Percentiles rank a stretch among this genome's conserved stretches.
Evolutionary conservation across 2,329 filamentous ascomycete species (phyloP).

Genomic region (Verticillium zaregamsianum): DNA sequence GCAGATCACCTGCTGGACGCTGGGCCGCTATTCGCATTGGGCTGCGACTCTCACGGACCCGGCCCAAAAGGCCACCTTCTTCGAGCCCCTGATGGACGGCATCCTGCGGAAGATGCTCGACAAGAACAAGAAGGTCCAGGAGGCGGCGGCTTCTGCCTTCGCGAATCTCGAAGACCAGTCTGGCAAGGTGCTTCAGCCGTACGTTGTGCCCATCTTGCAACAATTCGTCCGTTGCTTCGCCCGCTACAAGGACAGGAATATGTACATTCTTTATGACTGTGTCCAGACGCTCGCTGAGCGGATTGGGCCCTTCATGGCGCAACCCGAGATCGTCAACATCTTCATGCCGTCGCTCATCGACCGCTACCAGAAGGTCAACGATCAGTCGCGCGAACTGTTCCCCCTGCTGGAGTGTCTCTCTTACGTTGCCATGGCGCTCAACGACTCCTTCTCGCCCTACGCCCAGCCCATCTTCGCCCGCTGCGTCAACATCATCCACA

Average conservation of each 20-base stretch:
- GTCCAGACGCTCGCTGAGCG: slow-evolving; percentile 95
- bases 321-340: slow-evolving; percentile 72
- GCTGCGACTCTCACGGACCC: slow-evolving; percentile 70
- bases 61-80: slow-evolving; percentile 69
- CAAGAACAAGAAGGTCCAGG: slow-evolving; percentile 95
- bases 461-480: slow-evolving; percentile 81
- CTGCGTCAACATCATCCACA: slow-evolving; percentile 87
- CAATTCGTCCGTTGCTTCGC: slow-evolving; percentile 91
- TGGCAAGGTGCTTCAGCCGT: slow-evolving; percentile 73
- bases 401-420: slow-evolving; percentile 94
- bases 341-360: slow-evolving; percentile 91
- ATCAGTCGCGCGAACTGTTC: slow-evolving; percentile 90
- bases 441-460: slow-evolving; percentile 77
- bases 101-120: slow-evolving; percentile 94
- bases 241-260: slow-evolving; percentile 97
- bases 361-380: slow-evolving; percentile 80
- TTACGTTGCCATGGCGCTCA: slow-evolving; percentile 85
- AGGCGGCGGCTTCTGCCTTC: slow-evolving; percentile 92
- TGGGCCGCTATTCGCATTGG: slow-evolving; percentile 92
- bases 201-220: slow-evolving; percentile 82
- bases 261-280: slow-evolving; percentile 98
- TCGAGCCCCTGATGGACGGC: slow-evolving; percentile 96
- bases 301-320: slow-evolving; percentile 76
- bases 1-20: slow-evolving; percentile 96
- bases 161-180: slow-evolving; percentile 94